These are phyloP conservation scores for Ogataea kodamae DNA, from an alignment of 805 yeast species.

Conservation along the genomic window DNA sequence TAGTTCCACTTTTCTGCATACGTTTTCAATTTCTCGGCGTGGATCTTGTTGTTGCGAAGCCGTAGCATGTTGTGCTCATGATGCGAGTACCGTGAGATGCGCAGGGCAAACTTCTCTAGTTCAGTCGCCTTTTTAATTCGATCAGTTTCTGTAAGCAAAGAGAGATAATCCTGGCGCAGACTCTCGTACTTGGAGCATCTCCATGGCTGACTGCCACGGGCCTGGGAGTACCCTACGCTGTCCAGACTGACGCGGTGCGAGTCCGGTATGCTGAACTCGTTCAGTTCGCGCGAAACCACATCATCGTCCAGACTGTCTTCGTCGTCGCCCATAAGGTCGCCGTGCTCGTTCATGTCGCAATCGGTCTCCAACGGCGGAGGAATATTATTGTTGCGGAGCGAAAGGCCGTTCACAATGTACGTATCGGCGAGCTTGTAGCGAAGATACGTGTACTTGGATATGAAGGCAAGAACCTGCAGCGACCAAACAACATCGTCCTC, in stretches of 20 bases:
- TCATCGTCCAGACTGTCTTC: constrained; percentile 34
- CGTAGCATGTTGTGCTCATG: constrained; percentile 28
- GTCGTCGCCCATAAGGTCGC: constrained; percentile 25
- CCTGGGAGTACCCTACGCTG: constrained; percentile 6
- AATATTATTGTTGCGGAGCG: constrained; percentile 40
- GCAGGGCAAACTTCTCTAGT: constrained; percentile 28
- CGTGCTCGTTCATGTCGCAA: constrained; percentile 24
- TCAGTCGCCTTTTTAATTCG: constrained; percentile 26
- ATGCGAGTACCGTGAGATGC: constrained; percentile 28
- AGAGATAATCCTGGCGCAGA: constrained; percentile 21
- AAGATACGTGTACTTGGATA: constrained; percentile 82
- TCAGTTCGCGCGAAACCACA: constrained; percentile 40
- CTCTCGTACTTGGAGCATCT: constrained; percentile 18
- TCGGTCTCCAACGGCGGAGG: constrained; percentile 34
- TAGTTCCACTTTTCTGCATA: constrained; percentile 44
- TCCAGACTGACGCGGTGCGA: constrained; percentile 4
- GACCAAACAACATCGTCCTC: constrained; percentile 96
- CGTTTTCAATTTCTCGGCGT: constrained; percentile 19
- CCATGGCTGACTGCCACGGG: constrained; percentile 6
- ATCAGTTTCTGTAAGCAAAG: constrained; percentile 21
- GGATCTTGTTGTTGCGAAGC: constrained; percentile 26
- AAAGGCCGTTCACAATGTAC: constrained; percentile 68
- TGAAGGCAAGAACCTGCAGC: constrained; percentile 84
- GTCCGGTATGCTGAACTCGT: constrained; percentile 22
- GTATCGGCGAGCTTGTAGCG: constrained; percentile 73